phyloP scores from a whole-genome alignment of 768 basidiomycete species.

The Kwoniella newhampshirensis region DNA sequence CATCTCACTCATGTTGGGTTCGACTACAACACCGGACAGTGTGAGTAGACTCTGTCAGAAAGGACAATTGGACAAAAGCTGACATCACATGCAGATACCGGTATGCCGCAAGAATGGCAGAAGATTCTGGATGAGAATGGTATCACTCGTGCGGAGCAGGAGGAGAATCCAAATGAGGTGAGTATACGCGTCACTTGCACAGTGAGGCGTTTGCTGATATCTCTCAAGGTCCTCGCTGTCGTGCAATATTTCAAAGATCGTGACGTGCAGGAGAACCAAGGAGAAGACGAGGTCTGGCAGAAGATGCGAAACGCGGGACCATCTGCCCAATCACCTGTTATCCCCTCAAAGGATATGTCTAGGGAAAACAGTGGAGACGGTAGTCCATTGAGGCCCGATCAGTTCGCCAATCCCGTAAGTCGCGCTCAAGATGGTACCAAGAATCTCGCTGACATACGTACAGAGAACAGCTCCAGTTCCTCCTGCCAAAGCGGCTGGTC shows the following conservation, averaged over 20 bases:
- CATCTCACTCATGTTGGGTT: slow-evolving; percentile 99
- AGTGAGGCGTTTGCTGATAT: not conserved
- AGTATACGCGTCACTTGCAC: slow-evolving; percentile 11
- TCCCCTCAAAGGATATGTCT: slow-evolving; percentile 37
- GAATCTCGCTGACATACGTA: not conserved
- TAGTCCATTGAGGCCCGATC: slow-evolving; percentile 17
- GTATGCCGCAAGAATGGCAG: slow-evolving; percentile 98
- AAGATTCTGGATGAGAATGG: slow-evolving; percentile 87
- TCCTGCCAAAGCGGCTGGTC: slow-evolving; percentile 30
- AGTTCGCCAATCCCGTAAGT: slow-evolving; percentile 52
- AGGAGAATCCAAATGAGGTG: slow-evolving; percentile 95
- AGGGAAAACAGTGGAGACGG: slow-evolving; percentile 41
- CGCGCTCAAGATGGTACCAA: not conserved
- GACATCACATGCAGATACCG: slow-evolving; percentile 54
- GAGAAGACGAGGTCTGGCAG: slow-evolving; percentile 58
- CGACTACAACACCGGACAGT: slow-evolving; percentile 97
- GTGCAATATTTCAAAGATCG: slow-evolving; percentile 95
- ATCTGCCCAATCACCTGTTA: slow-evolving; percentile 15
- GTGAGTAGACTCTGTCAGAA: too few species aligned
- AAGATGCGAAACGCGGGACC: slow-evolving; percentile 44
- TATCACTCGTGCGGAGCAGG: slow-evolving; percentile 89
- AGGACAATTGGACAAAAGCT: not conserved
- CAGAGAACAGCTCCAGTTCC: slow-evolving; percentile 50
- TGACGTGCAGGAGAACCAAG: slow-evolving; percentile 57
- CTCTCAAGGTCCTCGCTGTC: slow-evolving; percentile 70